A percentile compares a stretch with the other conserved stretches of the same genome.
Evolutionary conservation across 139 green algal genomes (phyloP).

Genomic region (Volvox africanus): DNA sequence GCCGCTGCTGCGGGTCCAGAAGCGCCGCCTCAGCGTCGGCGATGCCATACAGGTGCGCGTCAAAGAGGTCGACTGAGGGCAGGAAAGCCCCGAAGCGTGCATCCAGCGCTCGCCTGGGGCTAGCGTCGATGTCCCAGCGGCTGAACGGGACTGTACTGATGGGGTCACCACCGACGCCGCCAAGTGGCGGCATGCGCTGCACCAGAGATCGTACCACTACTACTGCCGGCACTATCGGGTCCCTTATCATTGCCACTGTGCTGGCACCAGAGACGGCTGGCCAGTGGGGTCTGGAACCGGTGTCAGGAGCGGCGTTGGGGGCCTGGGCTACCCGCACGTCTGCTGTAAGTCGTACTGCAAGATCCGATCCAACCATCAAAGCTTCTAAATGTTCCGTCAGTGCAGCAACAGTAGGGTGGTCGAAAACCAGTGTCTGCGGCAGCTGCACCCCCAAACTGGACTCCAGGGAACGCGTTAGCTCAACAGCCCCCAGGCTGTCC

Average conservation of each 20-base stretch:
- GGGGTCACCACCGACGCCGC: slow-evolving; percentile 27
- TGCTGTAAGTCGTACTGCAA: background rate
- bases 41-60: slow-evolving; percentile 68
- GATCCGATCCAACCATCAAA: background rate
- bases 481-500: slow-evolving; percentile 83
- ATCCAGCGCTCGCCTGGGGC: background rate
- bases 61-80: slow-evolving; percentile 68
- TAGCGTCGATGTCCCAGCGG: slow-evolving; percentile 75
- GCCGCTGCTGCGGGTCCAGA: slow-evolving; percentile 89
- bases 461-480: slow-evolving; percentile 78
- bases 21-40: slow-evolving; percentile 68
- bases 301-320: background rate
- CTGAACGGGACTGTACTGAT: slow-evolving; percentile 45
- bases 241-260: background rate
- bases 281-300: background rate
- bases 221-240: background rate
- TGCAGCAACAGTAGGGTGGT: slow-evolving; percentile 58
- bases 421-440: slow-evolving; percentile 73
- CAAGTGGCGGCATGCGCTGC: slow-evolving; percentile 7
- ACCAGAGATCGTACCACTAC: slow-evolving; percentile 33
- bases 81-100: slow-evolving; percentile 75
- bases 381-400: slow-evolving; percentile 22
- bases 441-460: slow-evolving; percentile 57
- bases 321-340: background rate
- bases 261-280: background rate